Conservation (phyloP, 441 rosid genomes). For the Dalechampia spathulata region DNA sequence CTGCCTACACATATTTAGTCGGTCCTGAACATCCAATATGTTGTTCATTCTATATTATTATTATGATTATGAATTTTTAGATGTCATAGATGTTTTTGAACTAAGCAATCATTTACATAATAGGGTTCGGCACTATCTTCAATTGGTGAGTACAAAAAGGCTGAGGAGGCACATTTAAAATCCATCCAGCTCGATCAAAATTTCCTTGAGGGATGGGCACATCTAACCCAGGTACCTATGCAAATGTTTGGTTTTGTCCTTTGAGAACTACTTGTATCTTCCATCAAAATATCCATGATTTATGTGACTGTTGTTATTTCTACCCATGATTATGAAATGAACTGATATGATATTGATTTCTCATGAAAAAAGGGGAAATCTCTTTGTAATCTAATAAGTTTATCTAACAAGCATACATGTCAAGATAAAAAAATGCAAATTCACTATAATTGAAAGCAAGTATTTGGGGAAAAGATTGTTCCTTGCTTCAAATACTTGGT, state of each 20-base stretch:
- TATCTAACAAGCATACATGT: neutral
- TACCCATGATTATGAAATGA: neutral
- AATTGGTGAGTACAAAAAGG: slow-evolving; percentile 70
- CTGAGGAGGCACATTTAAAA: slow-evolving; percentile 87
- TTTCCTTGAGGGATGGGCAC: slow-evolving; percentile 93
- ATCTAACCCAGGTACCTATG: slow-evolving; percentile 71
- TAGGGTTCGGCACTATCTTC: slow-evolving; percentile 85
- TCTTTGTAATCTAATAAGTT: neutral
- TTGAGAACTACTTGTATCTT: neutral
- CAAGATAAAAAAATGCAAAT: neutral
- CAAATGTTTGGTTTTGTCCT: slow-evolving; percentile 5
- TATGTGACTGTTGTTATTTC: neutral
- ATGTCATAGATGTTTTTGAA: slow-evolving; percentile 7
- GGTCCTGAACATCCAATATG: slow-evolving; percentile 21
- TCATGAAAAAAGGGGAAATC: neutral
- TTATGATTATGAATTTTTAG: slow-evolving; percentile 3
- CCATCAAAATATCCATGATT: neutral
- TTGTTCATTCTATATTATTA: slow-evolving; percentile 11
- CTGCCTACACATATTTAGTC: slow-evolving; percentile 91
- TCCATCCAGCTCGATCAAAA: slow-evolving; percentile 72
- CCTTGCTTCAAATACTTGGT: neutral
- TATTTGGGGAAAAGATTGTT: neutral
- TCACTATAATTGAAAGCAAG: neutral
- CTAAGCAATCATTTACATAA: slow-evolving; percentile 16
- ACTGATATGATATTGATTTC: neutral